Conservation (phyloP, 2,329 filamentous ascomycete species). For the Penicillium glabrum region DNA sequence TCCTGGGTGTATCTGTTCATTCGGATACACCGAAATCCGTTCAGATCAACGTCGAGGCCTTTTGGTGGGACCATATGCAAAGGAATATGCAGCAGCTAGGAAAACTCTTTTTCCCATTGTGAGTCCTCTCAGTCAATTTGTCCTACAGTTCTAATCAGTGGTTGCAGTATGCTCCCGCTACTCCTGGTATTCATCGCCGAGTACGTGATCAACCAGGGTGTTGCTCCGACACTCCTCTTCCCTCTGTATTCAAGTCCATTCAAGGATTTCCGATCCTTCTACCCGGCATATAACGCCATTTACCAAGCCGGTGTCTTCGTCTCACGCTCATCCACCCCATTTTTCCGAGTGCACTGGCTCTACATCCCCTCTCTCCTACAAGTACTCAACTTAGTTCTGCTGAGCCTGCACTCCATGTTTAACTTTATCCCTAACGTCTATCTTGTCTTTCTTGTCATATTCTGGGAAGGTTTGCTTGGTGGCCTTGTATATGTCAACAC, state of each 20-base stretch:
- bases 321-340: constrained; percentile 86
- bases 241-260: constrained; percentile 77
- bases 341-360: constrained; percentile 75
- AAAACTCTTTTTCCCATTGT: constrained; percentile 71
- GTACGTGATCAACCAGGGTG: constrained; percentile 96
- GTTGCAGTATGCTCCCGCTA: constrained; percentile 75
- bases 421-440: constrained; percentile 84
- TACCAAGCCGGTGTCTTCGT: constrained; percentile 96
- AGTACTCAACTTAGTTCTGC: constrained; percentile 69
- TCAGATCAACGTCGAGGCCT: constrained; percentile 5
- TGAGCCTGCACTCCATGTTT: constrained; percentile 74
- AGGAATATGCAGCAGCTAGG: constrained; percentile 64
- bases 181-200: constrained; percentile 92
- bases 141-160: constrained; percentile 14
- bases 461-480: constrained; percentile 92
- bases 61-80: constrained; percentile 42
- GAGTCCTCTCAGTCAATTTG: constrained; percentile 26
- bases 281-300: constrained; percentile 90
- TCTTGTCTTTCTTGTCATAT: constrained; percentile 78
- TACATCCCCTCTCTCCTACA: constrained; percentile 84
- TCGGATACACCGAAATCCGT: constrained; percentile 20
- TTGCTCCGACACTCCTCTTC: constrained; percentile 85
- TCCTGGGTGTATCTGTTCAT: constrained; percentile 26
- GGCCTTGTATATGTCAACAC: constrained; percentile 94
- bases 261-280: constrained; percentile 78